Evolutionary conservation across 225 moss, liverwort and hornwort species (phyloP).

Genomic region (Physcomitrium patens): DNA sequence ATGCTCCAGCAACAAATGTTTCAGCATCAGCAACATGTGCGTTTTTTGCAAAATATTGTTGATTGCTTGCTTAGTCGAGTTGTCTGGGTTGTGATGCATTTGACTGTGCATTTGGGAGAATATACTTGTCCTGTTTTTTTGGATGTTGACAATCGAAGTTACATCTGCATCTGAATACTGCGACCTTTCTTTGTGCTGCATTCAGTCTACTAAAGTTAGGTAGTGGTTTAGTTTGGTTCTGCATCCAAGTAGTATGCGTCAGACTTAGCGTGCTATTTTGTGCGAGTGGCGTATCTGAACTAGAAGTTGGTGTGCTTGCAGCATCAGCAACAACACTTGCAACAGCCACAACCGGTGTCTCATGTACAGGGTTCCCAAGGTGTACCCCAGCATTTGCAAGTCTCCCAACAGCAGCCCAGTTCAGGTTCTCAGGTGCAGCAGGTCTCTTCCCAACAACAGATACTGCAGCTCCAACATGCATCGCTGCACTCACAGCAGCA

Average conservation of each 20-base stretch:
- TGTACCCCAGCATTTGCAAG: slow-evolving; percentile 46
- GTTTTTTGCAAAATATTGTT: slow-evolving; percentile 19
- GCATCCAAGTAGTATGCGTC: neutral
- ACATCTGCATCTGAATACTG: too few species aligned
- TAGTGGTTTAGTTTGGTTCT: neutral
- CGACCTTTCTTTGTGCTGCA: too few species aligned
- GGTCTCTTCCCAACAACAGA: slow-evolving; percentile 22
- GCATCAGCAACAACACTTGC: slow-evolving; percentile 43
- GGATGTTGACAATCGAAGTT: too few species aligned
- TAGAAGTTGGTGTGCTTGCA: slow-evolving; percentile 8
- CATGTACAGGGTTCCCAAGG: slow-evolving; percentile 40
- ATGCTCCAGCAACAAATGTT: slow-evolving; percentile 31
- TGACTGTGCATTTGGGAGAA: too few species aligned
- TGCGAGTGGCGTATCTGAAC: slow-evolving; percentile 11
- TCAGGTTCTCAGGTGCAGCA: slow-evolving; percentile 42
- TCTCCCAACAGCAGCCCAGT: slow-evolving; percentile 44
- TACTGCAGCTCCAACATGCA: slow-evolving; percentile 40
- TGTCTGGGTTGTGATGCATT: neutral
- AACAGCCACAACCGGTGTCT: slow-evolving; percentile 38
- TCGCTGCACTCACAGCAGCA: slow-evolving; percentile 39
- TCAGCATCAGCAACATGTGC: slow-evolving; percentile 57
- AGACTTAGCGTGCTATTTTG: neutral
- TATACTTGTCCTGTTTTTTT: too few species aligned
- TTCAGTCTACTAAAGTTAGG: too few species aligned
- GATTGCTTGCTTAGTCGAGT: neutral